These are phyloP conservation scores for Globisporangium okanoganense DNA, from an alignment of 352 stramenopile species.

Conservation along the genomic window DNA sequence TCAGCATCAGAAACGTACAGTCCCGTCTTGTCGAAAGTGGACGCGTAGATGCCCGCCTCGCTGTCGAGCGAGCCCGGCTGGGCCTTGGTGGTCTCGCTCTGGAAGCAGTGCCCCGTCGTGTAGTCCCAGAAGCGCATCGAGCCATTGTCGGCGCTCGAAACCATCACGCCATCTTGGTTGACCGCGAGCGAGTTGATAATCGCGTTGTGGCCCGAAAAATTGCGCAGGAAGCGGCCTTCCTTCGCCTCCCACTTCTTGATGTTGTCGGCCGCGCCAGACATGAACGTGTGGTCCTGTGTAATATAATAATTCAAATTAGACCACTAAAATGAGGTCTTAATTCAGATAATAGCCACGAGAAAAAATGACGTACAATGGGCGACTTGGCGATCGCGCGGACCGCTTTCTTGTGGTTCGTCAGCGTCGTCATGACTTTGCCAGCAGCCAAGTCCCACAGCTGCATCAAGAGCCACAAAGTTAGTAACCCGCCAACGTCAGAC, in stretches of 20 bases:
- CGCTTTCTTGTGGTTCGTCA: conserved; percentile 99
- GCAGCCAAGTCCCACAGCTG: conserved; percentile 97
- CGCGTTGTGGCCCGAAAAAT: conserved; percentile 96
- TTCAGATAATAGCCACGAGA: not conserved
- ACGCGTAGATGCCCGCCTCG: conserved; percentile 97
- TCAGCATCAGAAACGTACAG: conserved; percentile 51
- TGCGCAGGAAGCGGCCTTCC: conserved; percentile 95
- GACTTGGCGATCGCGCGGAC: conserved; percentile 91
- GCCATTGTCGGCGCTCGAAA: conserved; percentile 96
- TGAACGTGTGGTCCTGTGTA: conserved; percentile 94
- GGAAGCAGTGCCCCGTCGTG: conserved; percentile 97
- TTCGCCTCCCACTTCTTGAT: conserved; percentile 99
- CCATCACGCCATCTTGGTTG: conserved; percentile 97
- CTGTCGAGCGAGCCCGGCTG: conserved; percentile 96
- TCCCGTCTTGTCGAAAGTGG: conserved; percentile 97
- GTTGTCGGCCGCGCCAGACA: conserved; percentile 96
- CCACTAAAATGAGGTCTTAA: too few species aligned
- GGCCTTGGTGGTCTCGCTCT: conserved; percentile 92
- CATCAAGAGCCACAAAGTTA: not conserved
- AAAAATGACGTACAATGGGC: conserved; percentile 48
- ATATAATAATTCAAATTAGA: not conserved
- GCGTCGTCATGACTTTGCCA: conserved; percentile 96
- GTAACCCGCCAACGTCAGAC: not conserved
- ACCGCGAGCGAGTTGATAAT: conserved; percentile 98
- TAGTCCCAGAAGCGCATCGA: conserved; percentile 99